These are phyloP conservation scores for Trichoderma citrinoviride DNA, from an alignment of 2,329 filamentous ascomycete species.

Conservation along the genomic window DNA sequence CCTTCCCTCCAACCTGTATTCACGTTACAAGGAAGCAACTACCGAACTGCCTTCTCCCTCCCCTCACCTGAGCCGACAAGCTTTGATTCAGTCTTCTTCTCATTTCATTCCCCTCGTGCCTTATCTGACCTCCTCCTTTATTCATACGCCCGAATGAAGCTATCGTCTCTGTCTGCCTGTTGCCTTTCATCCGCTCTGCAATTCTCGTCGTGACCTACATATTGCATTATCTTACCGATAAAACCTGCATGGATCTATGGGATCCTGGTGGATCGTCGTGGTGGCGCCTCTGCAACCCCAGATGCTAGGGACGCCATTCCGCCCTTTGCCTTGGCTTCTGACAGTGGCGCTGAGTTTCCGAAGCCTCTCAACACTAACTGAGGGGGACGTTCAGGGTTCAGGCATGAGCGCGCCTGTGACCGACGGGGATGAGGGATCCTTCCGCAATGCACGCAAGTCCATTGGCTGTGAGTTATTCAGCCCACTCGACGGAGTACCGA, in stretches of 20 bases:
- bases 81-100: no score
- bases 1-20: background rate
- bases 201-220: background rate
- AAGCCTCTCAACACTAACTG: constrained; percentile 23
- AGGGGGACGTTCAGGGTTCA: constrained; percentile 22
- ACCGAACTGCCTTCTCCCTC: background rate
- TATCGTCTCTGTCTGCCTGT: background rate
- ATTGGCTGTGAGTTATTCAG: background rate
- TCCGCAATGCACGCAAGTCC: constrained; percentile 1
- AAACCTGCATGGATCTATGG: background rate
- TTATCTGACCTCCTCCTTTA: no score
- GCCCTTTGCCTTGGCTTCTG: constrained; percentile 23
- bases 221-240: background rate
- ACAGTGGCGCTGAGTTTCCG: constrained; percentile 25
- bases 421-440: constrained; percentile 5
- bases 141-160: no score
- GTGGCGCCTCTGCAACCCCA: constrained; percentile 22
- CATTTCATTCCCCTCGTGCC: no score
- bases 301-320: constrained; percentile 22
- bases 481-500: constrained; percentile 1
- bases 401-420: background rate
- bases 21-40: no score
- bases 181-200: background rate
- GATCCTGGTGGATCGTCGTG: constrained; percentile 18
- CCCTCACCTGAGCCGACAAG: background rate